Conservation (phyloP, 306 rosid genomes). For the Medicago truncatula region DNA sequence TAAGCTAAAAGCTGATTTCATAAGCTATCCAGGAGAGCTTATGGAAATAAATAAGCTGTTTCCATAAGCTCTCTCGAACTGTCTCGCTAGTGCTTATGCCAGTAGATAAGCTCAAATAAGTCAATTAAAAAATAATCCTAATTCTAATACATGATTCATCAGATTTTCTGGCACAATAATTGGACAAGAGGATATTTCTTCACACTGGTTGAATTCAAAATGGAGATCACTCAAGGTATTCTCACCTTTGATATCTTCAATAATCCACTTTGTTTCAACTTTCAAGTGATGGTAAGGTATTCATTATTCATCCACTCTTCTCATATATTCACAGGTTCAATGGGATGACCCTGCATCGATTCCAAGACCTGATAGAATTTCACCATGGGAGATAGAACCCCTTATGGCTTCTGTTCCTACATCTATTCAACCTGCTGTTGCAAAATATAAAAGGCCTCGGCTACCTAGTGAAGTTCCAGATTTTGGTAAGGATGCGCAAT, state of each 20-base stretch:
- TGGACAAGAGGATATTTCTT: conserved; percentile 80
- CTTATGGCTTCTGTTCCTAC: conserved; percentile 58
- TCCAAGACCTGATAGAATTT: conserved; percentile 89
- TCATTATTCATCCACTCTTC: conserved; percentile 18
- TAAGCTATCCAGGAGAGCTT: background rate
- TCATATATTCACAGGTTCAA: conserved; percentile 66
- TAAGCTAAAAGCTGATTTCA: background rate
- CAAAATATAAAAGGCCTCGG: conserved; percentile 85
- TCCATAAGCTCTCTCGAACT: background rate
- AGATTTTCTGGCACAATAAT: conserved; percentile 92
- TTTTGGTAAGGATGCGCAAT: conserved; percentile 50
- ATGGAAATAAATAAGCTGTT: background rate
- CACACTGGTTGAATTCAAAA: conserved; percentile 72
- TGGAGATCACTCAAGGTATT: conserved; percentile 92
- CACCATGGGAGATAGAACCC: conserved; percentile 95
- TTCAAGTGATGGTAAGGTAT: conserved; percentile 16
- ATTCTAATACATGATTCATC: conserved; percentile 42
- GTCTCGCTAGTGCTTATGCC: background rate
- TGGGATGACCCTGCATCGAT: conserved; percentile 93
- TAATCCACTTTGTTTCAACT: background rate
- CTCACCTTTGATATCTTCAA: conserved; percentile 18
- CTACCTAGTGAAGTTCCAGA: conserved; percentile 63
- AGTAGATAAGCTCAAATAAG: background rate
- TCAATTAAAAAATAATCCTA: background rate
- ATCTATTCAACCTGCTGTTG: conserved; percentile 53